Evolutionary conservation across 202 grass and related monocot species (phyloP).

Genomic region (Panicum virgatum): DNA sequence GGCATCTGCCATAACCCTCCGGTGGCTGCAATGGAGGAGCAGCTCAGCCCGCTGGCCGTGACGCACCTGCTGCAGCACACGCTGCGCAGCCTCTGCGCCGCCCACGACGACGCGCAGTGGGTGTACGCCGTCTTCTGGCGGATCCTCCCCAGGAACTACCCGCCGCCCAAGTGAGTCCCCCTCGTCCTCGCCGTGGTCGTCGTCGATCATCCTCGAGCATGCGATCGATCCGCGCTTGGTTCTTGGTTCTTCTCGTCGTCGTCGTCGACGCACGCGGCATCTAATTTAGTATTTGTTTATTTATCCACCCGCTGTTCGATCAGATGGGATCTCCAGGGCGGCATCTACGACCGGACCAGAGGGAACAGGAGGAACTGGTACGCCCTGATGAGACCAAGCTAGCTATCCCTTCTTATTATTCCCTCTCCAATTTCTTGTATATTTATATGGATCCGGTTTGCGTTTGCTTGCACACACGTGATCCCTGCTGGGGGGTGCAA

Average conservation of each 20-base stretch:
- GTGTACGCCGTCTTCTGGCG: constrained; percentile 98
- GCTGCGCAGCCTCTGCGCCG: constrained; percentile 83
- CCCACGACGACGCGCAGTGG: constrained; percentile 69
- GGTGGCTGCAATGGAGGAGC: constrained; percentile 71
- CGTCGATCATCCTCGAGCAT: too few species aligned
- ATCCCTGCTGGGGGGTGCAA: not conserved
- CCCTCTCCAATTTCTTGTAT: not conserved
- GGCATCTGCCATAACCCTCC: not conserved
- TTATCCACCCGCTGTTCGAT: not conserved
- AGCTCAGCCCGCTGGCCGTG: constrained; percentile 55
- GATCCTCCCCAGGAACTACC: constrained; percentile 93
- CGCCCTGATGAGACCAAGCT: not conserved
- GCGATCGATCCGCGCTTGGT: not conserved
- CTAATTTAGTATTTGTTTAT: not conserved
- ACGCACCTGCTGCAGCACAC: constrained; percentile 95
- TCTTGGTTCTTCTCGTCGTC: not conserved
- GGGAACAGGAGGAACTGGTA: constrained; percentile 99
- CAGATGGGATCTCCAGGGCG: constrained; percentile 95
- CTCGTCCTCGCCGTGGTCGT: not conserved
- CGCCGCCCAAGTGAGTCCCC: constrained; percentile 70
- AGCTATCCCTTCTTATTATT: not conserved
- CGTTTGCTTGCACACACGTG: not conserved
- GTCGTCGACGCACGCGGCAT: not conserved
- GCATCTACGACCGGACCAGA: constrained; percentile 76
- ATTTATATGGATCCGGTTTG: not conserved